A percentile compares a stretch with the other conserved stretches of the same genome.
Evolutionary conservation across 2,329 filamentous ascomycete species (phyloP).

Genomic region (Bertia moriformis): DNA sequence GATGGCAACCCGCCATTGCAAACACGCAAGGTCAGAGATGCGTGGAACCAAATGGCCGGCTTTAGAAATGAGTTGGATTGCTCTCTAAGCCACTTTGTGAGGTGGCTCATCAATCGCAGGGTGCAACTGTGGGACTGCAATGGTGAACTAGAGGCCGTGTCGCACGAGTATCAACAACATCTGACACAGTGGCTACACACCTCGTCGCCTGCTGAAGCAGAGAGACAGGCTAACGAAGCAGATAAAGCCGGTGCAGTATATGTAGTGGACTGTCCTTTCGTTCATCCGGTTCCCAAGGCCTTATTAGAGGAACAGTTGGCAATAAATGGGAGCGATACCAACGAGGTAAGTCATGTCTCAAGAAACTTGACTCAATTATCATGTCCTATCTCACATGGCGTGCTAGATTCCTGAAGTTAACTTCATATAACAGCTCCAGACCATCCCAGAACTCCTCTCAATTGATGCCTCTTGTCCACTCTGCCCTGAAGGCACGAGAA

Average conservation of each 20-base stretch:
- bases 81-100: constrained; percentile 7
- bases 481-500: constrained; percentile 12
- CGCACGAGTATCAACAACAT: constrained; percentile 10
- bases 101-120: constrained; percentile 11
- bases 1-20: background rate
- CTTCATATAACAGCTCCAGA: background rate
- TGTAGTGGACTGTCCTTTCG: constrained; percentile 16
- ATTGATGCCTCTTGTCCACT: constrained; percentile 14
- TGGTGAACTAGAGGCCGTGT: constrained; percentile 9
- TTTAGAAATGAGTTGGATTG: constrained; percentile 7
- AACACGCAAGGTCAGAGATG: background rate
- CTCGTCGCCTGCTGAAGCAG: constrained; percentile 5
- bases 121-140: constrained; percentile 12
- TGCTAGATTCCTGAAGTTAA: no score
- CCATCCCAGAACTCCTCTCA: constrained; percentile 5
- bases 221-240: background rate
- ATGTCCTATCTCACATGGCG: no score
- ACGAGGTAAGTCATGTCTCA: no score
- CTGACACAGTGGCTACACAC: constrained; percentile 14
- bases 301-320: constrained; percentile 14
- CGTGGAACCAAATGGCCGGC: background rate
- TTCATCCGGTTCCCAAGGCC: constrained; percentile 14
- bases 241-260: constrained; percentile 9
- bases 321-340: constrained; percentile 13
- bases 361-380: constrained; percentile 7